phyloP scores from a whole-genome alignment of 768 basidiomycete genomes.

The Tephrocybe rancida region DNA sequence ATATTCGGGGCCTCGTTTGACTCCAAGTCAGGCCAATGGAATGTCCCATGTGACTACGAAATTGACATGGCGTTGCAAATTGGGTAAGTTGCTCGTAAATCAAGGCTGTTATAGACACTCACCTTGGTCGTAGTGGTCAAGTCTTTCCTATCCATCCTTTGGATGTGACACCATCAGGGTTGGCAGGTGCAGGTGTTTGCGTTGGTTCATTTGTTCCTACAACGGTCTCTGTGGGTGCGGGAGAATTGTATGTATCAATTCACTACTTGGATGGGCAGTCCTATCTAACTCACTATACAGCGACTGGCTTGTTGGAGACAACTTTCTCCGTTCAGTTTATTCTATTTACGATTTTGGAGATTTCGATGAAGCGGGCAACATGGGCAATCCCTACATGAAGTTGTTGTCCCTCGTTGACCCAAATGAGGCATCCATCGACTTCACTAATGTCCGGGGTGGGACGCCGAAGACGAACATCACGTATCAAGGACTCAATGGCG shows the following conservation, averaged over 20 bases:
- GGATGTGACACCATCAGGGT: constrained; percentile 61
- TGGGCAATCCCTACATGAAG: constrained; percentile 81
- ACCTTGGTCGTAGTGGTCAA: constrained; percentile 52
- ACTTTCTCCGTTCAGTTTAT: constrained; percentile 81
- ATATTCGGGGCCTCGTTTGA: constrained; percentile 67
- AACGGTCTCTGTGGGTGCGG: constrained; percentile 54
- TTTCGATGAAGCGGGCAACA: constrained; percentile 60
- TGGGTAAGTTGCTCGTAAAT: constrained; percentile 45
- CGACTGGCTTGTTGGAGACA: constrained; percentile 85
- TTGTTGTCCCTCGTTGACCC: constrained; percentile 72
- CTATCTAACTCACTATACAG: constrained; percentile 35
- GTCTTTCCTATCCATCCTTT: constrained; percentile 81
- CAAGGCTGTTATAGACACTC: background rate
- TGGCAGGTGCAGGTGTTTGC: constrained; percentile 48
- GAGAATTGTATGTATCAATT: constrained; percentile 60
- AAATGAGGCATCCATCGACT: constrained; percentile 68
- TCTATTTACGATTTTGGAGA: constrained; percentile 86
- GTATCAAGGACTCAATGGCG: constrained; percentile 54
- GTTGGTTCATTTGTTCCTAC: constrained; percentile 79
- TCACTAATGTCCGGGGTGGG: constrained; percentile 69
- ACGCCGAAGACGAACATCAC: constrained; percentile 67
- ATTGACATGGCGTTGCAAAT: constrained; percentile 82
- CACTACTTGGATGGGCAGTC: background rate
- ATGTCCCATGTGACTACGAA: constrained; percentile 73
- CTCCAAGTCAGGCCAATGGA: constrained; percentile 58